Evolutionary conservation across 768 basidiomycete genomes (phyloP).

Genomic region (Cystobasidium ongulense): DNA sequence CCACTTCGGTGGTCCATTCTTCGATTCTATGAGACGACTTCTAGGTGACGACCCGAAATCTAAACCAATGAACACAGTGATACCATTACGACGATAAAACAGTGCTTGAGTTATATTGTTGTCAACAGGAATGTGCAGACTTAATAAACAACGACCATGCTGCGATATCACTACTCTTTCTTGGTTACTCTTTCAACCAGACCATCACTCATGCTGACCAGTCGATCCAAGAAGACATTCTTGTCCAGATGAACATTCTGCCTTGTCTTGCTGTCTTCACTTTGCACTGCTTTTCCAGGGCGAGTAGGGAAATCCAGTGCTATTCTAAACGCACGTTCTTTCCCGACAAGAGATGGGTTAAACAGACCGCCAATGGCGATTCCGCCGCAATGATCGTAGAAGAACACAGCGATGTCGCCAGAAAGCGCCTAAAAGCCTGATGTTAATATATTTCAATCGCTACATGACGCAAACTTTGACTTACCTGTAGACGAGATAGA

Average conservation of each 20-base stretch:
- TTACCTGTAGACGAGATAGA: conserved; percentile 66
- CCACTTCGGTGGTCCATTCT: conserved; percentile 1
- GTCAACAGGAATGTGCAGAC: background rate
- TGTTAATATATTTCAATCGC: background rate
- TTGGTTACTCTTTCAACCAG: background rate
- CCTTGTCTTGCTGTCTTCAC: background rate
- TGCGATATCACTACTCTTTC: background rate
- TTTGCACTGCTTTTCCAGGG: background rate
- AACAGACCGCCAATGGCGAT: conserved; percentile 71
- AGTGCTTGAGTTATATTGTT: background rate
- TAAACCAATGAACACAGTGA: background rate
- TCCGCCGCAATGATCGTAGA: conserved; percentile 76
- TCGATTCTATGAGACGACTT: background rate
- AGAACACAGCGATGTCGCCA: conserved; percentile 67
- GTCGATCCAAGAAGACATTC: background rate
- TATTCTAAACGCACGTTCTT: conserved; percentile 15
- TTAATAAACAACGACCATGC: background rate
- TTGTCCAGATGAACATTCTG: conserved; percentile 8
- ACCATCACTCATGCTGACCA: conserved; percentile 15
- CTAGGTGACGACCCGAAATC: background rate
- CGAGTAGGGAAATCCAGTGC: background rate
- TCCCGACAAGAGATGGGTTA: conserved; percentile 54
- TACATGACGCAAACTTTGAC: background rate
- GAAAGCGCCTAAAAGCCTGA: conserved; percentile 57
- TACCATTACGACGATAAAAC: background rate